Evolutionary conservation across 352 stramenopile genomes (phyloP).

Genomic region (Globisporangium uncinulatum): DNA sequence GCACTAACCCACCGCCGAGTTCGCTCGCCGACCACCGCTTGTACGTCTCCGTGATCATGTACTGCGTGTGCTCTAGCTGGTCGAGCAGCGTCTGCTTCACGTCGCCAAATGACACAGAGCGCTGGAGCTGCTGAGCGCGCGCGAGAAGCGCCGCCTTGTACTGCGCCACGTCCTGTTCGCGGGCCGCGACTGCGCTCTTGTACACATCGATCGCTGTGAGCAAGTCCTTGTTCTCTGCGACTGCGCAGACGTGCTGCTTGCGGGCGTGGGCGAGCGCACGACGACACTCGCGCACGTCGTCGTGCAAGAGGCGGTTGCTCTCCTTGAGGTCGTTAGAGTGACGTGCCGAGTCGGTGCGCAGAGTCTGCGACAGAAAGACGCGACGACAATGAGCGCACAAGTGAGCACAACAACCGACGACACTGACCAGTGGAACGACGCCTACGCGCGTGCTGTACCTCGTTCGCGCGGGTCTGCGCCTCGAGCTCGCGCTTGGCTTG

Average conservation of each 20-base stretch:
- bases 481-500: slow-evolving; percentile 29
- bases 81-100: slow-evolving; percentile 70
- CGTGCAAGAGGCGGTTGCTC: slow-evolving; percentile 57
- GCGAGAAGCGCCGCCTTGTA: slow-evolving; percentile 47
- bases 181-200: slow-evolving; percentile 47
- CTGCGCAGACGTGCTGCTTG: slow-evolving; percentile 48
- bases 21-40: slow-evolving; percentile 66
- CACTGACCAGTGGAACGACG: too few relatives aligned
- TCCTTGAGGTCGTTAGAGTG: slow-evolving; percentile 49
- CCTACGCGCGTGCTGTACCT: slow-evolving; percentile 12
- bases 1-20: slow-evolving; percentile 14
- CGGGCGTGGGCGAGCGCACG: slow-evolving; percentile 42
- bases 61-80: slow-evolving; percentile 73
- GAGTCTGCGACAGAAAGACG: slow-evolving; percentile 10
- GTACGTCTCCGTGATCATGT: slow-evolving; percentile 70
- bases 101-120: slow-evolving; percentile 46
- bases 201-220: slow-evolving; percentile 57
- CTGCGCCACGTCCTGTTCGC: slow-evolving; percentile 66
- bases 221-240: slow-evolving; percentile 65
- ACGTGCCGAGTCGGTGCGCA: slow-evolving; percentile 21
- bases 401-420: background rate
- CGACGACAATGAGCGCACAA: background rate
- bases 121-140: slow-evolving; percentile 44
- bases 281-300: slow-evolving; percentile 53
- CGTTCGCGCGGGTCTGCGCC: slow-evolving; percentile 17